A percentile compares a stretch with the other conserved stretches of the same genome.
Evolutionary conservation across 805 yeast species (phyloP).

Genomic region (Blastobotrys muscicola): DNA sequence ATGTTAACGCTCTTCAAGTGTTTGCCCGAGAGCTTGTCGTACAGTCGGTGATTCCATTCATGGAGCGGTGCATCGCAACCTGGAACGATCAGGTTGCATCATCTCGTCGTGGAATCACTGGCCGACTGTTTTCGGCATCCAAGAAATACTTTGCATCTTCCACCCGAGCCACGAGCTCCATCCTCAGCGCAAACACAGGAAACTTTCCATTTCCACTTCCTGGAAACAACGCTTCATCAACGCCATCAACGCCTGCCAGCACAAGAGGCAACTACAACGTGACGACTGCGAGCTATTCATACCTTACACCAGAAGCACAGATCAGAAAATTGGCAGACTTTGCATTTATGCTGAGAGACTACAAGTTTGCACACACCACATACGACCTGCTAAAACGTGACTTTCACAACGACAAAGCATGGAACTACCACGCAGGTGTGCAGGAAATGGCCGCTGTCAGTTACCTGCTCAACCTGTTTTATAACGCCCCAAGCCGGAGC

Average conservation of each 20-base stretch:
- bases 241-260: constrained; percentile 5
- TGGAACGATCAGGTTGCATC: constrained; percentile 82
- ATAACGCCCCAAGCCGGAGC: background rate
- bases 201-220: constrained; percentile 12
- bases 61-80: constrained; percentile 67
- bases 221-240: constrained; percentile 14
- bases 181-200: constrained; percentile 24
- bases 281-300: constrained; percentile 37
- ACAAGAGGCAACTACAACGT: constrained; percentile 34
- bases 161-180: constrained; percentile 19
- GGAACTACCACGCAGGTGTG: constrained; percentile 71
- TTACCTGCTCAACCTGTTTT: constrained; percentile 42
- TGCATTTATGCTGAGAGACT: constrained; percentile 86
- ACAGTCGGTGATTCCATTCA: constrained; percentile 59
- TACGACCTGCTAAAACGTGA: constrained; percentile 79
- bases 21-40: constrained; percentile 40
- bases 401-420: constrained; percentile 65
- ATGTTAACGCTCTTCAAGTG: constrained; percentile 33
- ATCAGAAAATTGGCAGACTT: constrained; percentile 84
- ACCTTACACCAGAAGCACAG: constrained; percentile 58
- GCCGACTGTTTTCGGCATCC: constrained; percentile 60
- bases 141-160: constrained; percentile 37
- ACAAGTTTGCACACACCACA: constrained; percentile 69
- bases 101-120: constrained; percentile 68
- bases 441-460: constrained; percentile 82